phyloP scores from a whole-genome alignment of 495 filamentous ascomycete genomes.

The Chaetomidium leptoderma region DNA sequence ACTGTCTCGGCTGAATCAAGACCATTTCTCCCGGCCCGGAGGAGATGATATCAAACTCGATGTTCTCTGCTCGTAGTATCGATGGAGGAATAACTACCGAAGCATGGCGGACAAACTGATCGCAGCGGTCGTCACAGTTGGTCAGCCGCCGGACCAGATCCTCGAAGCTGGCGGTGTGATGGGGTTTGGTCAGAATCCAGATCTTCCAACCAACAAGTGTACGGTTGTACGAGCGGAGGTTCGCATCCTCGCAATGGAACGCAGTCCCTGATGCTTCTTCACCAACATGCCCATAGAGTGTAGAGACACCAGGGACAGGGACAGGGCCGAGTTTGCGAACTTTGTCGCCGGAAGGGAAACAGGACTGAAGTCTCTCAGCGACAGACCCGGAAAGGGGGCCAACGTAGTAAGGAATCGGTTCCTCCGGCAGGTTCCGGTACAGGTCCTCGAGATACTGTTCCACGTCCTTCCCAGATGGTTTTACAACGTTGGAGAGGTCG shows the following conservation, averaged over 20 bases:
- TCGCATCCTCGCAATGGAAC: slow-evolving; percentile 6
- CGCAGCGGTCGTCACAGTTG: background rate
- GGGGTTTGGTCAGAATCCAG: slow-evolving; percentile 1
- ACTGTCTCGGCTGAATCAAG: background rate
- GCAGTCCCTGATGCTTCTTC: slow-evolving; percentile 1
- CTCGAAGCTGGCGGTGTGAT: background rate
- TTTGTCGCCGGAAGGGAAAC: slow-evolving; percentile 1
- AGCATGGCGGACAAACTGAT: slow-evolving; percentile 9
- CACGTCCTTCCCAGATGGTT: background rate
- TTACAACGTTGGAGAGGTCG: background rate
- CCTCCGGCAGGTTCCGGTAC: background rate
- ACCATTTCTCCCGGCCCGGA: slow-evolving; percentile 4
- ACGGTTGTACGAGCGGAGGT: slow-evolving; percentile 8
- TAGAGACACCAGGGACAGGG: slow-evolving; percentile 5
- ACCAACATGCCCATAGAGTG: slow-evolving; percentile 1
- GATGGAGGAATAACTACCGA: background rate
- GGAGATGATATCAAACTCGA: background rate
- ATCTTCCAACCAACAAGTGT: slow-evolving; percentile 9
- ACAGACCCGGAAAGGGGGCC: background rate
- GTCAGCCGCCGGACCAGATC: slow-evolving; percentile 6
- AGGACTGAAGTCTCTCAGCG: background rate
- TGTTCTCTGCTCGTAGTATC: background rate
- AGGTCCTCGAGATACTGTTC: slow-evolving; percentile 9
- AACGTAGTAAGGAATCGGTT: background rate
- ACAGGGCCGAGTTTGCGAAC: background rate